phyloP scores from a whole-genome alignment of 805 yeast species.

The Jamesozyma spencerorum region DNA sequence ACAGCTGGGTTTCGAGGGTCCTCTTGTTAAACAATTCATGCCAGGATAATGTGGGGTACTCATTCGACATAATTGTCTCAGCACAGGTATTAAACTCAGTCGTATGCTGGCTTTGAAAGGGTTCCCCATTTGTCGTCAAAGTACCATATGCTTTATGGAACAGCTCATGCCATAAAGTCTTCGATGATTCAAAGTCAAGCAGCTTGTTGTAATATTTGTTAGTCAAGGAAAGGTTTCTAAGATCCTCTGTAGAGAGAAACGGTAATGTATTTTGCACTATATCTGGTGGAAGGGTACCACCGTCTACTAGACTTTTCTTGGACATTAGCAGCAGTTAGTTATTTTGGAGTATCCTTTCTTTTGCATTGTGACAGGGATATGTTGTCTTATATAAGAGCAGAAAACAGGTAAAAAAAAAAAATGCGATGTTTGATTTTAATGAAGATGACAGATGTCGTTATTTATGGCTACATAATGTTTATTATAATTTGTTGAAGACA shows the following conservation, averaged over 20 bases:
- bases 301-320: neutral
- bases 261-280: slow-evolving; percentile 25
- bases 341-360: too few species aligned
- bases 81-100: slow-evolving; percentile 20
- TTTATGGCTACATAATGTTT: too few species aligned
- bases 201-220: slow-evolving; percentile 26
- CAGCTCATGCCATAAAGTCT: slow-evolving; percentile 27
- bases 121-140: slow-evolving; percentile 23
- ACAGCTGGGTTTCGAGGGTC: slow-evolving; percentile 14
- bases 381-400: too few species aligned
- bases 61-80: slow-evolving; percentile 17
- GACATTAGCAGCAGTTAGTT: neutral
- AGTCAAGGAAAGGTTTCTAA: slow-evolving; percentile 25
- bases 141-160: slow-evolving; percentile 24
- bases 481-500: slow-evolving; percentile 37
- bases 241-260: slow-evolving; percentile 21
- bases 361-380: too few species aligned
- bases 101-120: slow-evolving; percentile 15
- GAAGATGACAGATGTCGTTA: too few species aligned
- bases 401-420: too few species aligned
- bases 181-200: slow-evolving; percentile 18
- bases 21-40: slow-evolving; percentile 19
- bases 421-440: too few species aligned
- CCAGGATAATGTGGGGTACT: slow-evolving; percentile 19
- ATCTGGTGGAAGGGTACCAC: slow-evolving; percentile 22